A percentile compares a stretch with the other conserved stretches of the same genome.
phyloP scores from a whole-genome alignment of 164 flowering plant genomes.

The Nymphaea colorata region DNA sequence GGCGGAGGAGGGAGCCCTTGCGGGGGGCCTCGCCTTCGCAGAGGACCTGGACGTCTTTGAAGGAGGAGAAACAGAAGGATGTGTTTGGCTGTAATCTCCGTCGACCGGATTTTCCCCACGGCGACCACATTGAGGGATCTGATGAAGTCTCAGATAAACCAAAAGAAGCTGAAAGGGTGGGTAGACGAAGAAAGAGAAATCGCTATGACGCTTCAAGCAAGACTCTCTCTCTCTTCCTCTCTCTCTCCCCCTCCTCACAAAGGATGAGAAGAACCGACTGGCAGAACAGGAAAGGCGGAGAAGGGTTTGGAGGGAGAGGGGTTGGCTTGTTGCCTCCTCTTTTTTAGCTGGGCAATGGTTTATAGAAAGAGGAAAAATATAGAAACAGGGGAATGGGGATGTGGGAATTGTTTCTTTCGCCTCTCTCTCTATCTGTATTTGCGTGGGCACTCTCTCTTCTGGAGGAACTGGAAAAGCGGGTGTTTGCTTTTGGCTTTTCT shows the following conservation, averaged over 20 bases:
- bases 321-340: too few species aligned
- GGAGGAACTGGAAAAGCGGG: too few species aligned
- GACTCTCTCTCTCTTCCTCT: neutral
- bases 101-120: conserved; percentile 28
- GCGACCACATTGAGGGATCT: conserved; percentile 35
- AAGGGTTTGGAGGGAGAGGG: too few species aligned
- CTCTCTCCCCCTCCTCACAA: neutral
- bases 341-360: too few species aligned
- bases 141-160: too few species aligned
- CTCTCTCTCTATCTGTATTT: too few species aligned
- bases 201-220: neutral
- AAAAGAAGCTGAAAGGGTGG: neutral
- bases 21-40: conserved; percentile 15
- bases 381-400: too few species aligned
- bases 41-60: conserved; percentile 54
- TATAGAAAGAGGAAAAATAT: too few species aligned
- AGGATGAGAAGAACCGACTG: neutral
- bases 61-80: conserved; percentile 35
- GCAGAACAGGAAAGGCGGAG: too few species aligned
- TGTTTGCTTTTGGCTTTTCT: too few species aligned
- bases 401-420: too few species aligned
- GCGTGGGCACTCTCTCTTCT: too few species aligned
- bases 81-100: conserved; percentile 7
- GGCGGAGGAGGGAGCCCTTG: conserved; percentile 4
- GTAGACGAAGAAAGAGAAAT: neutral